Evolutionary conservation across 768 basidiomycete species (phyloP), one percentile per base, ranked within the genome.

Genomic region (Amanita pseudoporphyria): DNA sequence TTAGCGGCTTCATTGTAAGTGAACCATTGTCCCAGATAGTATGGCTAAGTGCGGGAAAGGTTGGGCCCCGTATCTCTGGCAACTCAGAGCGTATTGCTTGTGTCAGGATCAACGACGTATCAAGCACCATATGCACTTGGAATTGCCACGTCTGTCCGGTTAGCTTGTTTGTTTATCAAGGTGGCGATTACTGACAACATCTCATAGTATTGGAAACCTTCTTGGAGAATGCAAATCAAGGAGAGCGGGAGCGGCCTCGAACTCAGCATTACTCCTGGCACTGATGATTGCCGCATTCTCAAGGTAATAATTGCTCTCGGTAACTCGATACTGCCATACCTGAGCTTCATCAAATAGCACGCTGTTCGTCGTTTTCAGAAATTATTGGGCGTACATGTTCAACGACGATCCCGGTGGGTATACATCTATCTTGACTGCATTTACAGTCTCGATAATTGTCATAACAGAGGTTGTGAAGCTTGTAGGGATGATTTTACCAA

Each of bases 141-240:
- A 53, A 77, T 94, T 1, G 93, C 92, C 2, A 72, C 84, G 6
- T 86, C 91, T 24, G 92, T 97, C 19, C 79, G 91, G 84, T 88
- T 57, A 47, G 70, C 63, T 12, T 10, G 18, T 10, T 10, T 16
- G n/a, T 7, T n/a, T 9, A 6, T 18, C 1, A 16, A 33, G 18
- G 18, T 5, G 16, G 6, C 22, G 28, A 9, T 26, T 9, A 13
- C 28, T 53, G 47, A 13, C 28, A 52, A 37, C 39, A 7, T 24
- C 28, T 36, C 45, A 31, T 49, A 89, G 89, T 7, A 83, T 93
- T 26, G 93, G 93, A 10, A 96, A 96, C 59, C 71, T 95, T 2
- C 74, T 96, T 2, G 93, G 94, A 5, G 86, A 92, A 54, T 71
- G 77, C 32, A 82, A 89, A 31, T 79, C 82, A 0, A 71, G 71